Conservation (phyloP, 805 yeast species). For the Phaffomyces thermotolerans region DNA sequence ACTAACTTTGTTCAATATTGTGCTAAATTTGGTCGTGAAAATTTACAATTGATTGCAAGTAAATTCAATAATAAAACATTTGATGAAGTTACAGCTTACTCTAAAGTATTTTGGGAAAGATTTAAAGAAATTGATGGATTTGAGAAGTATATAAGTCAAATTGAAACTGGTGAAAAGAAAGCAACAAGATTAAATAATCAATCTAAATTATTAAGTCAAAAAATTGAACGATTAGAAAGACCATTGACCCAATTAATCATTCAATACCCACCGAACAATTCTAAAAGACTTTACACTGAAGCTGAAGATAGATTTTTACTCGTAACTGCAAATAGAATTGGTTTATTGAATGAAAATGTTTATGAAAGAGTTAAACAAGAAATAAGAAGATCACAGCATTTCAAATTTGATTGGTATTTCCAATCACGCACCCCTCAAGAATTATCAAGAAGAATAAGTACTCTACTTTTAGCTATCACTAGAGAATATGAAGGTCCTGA, state of each 20-base stretch:
- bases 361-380: conserved; percentile 62
- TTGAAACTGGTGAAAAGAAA: conserved; percentile 68
- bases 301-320: conserved; percentile 65
- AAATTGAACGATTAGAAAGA: conserved; percentile 45
- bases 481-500: conserved; percentile 63
- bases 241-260: conserved; percentile 59
- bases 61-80: conserved; percentile 49
- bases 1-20: conserved; percentile 62
- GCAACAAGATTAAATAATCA: conserved; percentile 47
- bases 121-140: conserved; percentile 57
- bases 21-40: conserved; percentile 57
- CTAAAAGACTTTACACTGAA: conserved; percentile 64
- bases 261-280: conserved; percentile 77
- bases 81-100: conserved; percentile 55
- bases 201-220: conserved; percentile 44
- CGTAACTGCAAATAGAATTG: conserved; percentile 54
- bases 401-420: conserved; percentile 69
- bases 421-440: conserved; percentile 67
- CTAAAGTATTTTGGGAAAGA: conserved; percentile 56
- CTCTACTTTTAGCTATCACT: conserved; percentile 59
- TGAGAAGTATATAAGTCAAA: conserved; percentile 64
- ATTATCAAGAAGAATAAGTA: conserved; percentile 58
- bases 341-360: conserved; percentile 51
- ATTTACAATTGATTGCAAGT: conserved; percentile 41
- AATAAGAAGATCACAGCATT: conserved; percentile 48